Evolutionary conservation across 2,329 filamentous ascomycete species (phyloP).

Genomic region (Beauveria rudraprayagi): DNA sequence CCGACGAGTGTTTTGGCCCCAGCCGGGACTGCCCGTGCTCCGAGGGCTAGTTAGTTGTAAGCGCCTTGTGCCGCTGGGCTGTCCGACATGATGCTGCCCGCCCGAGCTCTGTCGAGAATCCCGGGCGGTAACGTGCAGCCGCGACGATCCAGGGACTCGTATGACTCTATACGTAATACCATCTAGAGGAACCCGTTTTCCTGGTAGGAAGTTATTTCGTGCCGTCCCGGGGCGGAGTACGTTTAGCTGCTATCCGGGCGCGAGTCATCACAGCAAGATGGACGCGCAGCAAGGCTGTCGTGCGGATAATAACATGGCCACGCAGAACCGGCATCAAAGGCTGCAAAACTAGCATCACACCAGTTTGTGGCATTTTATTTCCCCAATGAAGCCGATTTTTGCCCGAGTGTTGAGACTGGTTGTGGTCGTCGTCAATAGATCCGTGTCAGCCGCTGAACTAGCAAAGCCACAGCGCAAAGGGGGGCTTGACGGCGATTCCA

Average conservation of each 20-base stretch:
- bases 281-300: background rate
- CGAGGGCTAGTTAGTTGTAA: background rate
- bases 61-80: slow-evolving; percentile 3
- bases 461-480: background rate
- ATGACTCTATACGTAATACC: background rate
- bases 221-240: background rate
- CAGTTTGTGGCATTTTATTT: background rate
- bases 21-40: background rate
- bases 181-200: background rate
- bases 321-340: background rate
- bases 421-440: background rate
- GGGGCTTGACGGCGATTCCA: background rate
- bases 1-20: background rate
- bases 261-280: background rate
- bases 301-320: background rate
- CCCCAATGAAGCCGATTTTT: background rate
- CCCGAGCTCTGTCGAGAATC: background rate
- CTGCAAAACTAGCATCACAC: background rate
- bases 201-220: background rate
- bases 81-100: background rate
- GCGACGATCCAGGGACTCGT: no score
- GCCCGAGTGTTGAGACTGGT: background rate
- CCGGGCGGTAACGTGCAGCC: background rate
- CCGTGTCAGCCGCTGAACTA: background rate
- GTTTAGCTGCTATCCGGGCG: background rate